A percentile compares a stretch with the other conserved stretches of the same genome.
Evolutionary conservation across 1,284 basidiomycete species (phyloP).

Genomic region (Cutaneotrichosporon sp.): DNA sequence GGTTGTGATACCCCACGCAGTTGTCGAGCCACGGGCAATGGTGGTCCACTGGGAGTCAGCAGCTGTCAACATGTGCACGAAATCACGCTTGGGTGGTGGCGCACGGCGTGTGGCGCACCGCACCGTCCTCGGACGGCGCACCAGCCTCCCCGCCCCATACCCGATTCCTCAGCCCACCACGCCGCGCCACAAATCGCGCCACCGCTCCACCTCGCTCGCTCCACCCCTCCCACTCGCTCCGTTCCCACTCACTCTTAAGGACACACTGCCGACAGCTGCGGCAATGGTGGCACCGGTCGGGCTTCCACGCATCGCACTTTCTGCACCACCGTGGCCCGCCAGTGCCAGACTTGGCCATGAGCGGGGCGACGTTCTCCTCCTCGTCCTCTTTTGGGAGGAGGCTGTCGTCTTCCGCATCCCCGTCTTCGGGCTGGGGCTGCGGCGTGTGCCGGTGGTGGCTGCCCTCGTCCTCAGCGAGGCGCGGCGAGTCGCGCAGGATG

Average conservation of each 20-base stretch:
- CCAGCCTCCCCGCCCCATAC: no score
- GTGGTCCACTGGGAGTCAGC: slow-evolving; percentile 61
- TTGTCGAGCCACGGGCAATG: slow-evolving; percentile 86
- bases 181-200: neutral
- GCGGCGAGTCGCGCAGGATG: slow-evolving; percentile 27
- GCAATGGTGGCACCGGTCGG: slow-evolving; percentile 82
- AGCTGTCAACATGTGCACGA: slow-evolving; percentile 1
- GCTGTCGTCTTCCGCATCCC: slow-evolving; percentile 9
- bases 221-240: no score
- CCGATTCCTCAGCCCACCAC: no score
- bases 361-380: slow-evolving; percentile 4
- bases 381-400: slow-evolving; percentile 18
- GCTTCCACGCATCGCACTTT: slow-evolving; percentile 60
- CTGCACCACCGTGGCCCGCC: slow-evolving; percentile 48
- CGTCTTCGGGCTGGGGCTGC: neutral
- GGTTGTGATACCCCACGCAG: slow-evolving; percentile 82
- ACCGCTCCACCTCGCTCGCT: no score
- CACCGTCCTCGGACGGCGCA: no score
- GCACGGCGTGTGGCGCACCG: no score
- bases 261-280: slow-evolving; percentile 73
- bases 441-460: slow-evolving; percentile 11
- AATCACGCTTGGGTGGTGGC: no score
- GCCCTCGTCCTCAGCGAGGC: neutral
- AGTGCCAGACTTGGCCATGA: slow-evolving; percentile 42
- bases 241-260: slow-evolving; percentile 71